Evolutionary conservation across 805 yeast genomes (phyloP), one percentile per base, ranked within the genome.

Genomic region (Ogataea populi-albae): DNA sequence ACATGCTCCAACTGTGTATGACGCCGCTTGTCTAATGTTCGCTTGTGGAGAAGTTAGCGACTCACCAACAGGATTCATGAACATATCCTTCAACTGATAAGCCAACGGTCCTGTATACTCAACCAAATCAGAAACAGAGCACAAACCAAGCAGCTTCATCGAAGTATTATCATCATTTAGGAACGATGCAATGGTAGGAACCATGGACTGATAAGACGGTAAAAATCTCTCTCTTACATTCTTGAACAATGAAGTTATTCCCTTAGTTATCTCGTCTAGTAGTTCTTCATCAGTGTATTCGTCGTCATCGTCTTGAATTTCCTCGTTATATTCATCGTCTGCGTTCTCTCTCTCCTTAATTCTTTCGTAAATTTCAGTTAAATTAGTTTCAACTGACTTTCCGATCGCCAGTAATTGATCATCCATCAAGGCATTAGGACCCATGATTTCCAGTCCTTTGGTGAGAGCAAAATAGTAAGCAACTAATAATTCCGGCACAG

Each of bases 231-330:
- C 61, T 45, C 75, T 73, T 16, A 75, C 66, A 26, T 75, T 71
- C 57, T 77, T 81, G 71, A 91, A 83, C 12, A 87, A 68, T 1
- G 82, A 70, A 6, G 82, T 71, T 24, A 93, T 60, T 1, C 83
- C 79, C 55, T 82, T 84, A 57, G 83, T 85, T 45, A 88, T 77
- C 55, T 91, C 95, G 50, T 87, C 94, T 34, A 88, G 64, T 30
- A 93, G 66, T 54, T 89, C 96, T 55, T 88, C 97, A 58, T 93
- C 98, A 1, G 93, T 81, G 49, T 71, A 77, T 50, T 84, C 95
- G 40, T 79, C 87, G 37, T 89, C 97, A 38, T 81, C 88, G 37
- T 78, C 85, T 40, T 83, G 95, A 5, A 80, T 68, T 29, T 86
- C 96, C 62, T 87, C 96, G 40, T 83, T 82, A 58, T 81, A 88